Conservation (phyloP, 805 yeast species). For the Candida awuae region DNA sequence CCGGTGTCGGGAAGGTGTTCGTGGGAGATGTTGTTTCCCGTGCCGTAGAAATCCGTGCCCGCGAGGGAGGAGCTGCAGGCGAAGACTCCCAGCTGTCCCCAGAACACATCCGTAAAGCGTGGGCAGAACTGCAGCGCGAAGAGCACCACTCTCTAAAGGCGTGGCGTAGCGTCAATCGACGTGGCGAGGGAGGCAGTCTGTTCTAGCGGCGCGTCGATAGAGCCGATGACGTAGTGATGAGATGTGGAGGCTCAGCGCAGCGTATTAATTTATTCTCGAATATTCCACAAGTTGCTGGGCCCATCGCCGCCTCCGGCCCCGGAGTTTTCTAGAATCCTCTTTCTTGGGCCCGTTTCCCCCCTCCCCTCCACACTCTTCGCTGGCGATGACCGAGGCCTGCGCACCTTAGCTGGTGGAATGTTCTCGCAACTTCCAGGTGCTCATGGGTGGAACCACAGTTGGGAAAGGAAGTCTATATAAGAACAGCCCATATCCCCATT, state of each 20-base stretch:
- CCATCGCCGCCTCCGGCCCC: too few species aligned
- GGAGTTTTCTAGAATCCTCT: background rate
- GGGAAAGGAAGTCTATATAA: too few species aligned
- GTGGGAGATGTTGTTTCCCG: constrained; percentile 86
- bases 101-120: constrained; percentile 81
- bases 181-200: background rate
- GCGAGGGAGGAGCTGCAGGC: constrained; percentile 25
- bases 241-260: background rate
- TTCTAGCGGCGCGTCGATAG: too few species aligned
- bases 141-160: background rate
- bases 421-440: background rate
- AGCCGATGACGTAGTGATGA: too few species aligned
- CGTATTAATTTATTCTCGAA: background rate
- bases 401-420: too few species aligned
- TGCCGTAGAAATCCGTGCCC: too few species aligned
- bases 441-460: too few species aligned
- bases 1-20: constrained; percentile 82
- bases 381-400: too few species aligned
- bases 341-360: too few species aligned
- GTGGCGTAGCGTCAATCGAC: constrained; percentile 3
- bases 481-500: too few species aligned
- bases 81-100: constrained; percentile 57
- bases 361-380: too few species aligned
- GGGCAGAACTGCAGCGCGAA: constrained; percentile 30
- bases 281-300: background rate